Percentiles rank a stretch among this genome's conserved stretches.
phyloP scores from a whole-genome alignment of 2,329 filamentous ascomycete genomes.

The Sodiomyces alkalinus region DNA sequence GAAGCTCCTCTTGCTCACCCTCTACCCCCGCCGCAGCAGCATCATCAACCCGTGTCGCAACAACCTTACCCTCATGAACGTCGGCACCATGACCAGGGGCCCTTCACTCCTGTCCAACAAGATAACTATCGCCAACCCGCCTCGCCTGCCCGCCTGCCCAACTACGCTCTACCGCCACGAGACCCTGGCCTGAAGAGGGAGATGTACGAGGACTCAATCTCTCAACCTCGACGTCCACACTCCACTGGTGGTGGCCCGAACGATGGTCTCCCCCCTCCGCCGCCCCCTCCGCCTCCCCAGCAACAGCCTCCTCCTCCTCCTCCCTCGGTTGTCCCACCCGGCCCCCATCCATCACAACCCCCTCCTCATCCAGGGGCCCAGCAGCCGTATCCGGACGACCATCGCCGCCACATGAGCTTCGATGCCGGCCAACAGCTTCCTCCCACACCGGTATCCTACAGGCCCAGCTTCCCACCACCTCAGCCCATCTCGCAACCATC shows the following conservation, averaged over 20 bases:
- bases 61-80: constrained; percentile 30
- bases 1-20: constrained; percentile 18
- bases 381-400: constrained; percentile 26
- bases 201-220: constrained; percentile 28
- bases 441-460: constrained; percentile 26
- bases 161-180: constrained; percentile 25
- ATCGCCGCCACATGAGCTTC: constrained; percentile 37
- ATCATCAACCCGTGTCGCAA: constrained; percentile 11
- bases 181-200: constrained; percentile 44
- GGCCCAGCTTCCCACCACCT: constrained; percentile 23
- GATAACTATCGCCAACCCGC: constrained; percentile 34
- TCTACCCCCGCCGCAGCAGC: constrained; percentile 9
- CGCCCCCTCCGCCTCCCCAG: constrained; percentile 16
- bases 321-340: constrained; percentile 1
- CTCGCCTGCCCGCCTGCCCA: constrained; percentile 26
- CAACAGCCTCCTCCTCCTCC: constrained; percentile 12
- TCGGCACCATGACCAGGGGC: constrained; percentile 41
- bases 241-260: constrained; percentile 29
- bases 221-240: constrained; percentile 32
- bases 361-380: constrained; percentile 12
- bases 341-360: constrained; percentile 6
- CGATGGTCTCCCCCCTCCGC: constrained; percentile 16
- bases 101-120: constrained; percentile 34
- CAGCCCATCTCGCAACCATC: constrained; percentile 21
- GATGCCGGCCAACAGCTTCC: constrained; percentile 31